These are phyloP conservation scores for Aspergillus sp. DNA, from an alignment of 2,329 filamentous ascomycete species.

Conservation along the genomic window DNA sequence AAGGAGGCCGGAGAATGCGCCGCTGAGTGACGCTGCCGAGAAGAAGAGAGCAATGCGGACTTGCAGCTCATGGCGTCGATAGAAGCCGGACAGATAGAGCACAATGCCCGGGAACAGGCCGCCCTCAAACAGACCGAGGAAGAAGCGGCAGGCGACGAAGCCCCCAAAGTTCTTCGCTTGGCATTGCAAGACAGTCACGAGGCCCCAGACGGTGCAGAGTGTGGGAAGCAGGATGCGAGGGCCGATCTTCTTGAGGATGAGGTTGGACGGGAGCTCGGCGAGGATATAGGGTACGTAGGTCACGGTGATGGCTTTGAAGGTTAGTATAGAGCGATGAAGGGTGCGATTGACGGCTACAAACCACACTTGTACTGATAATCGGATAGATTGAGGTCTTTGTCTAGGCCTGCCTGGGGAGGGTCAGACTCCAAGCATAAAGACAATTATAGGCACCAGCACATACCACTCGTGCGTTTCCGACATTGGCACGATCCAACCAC, in stretches of 20 bases:
- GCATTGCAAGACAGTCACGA: slow-evolving; percentile 38
- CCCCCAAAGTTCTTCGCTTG: slow-evolving; percentile 14
- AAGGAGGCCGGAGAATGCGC: slow-evolving; percentile 50
- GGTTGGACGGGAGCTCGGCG: slow-evolving; percentile 16
- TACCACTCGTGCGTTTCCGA: slow-evolving; percentile 16
- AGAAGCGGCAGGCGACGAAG: slow-evolving; percentile 51
- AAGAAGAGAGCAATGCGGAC: slow-evolving; percentile 30
- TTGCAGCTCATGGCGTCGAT: slow-evolving; percentile 28
- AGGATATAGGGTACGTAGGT: slow-evolving; percentile 18
- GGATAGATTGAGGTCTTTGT: slow-evolving; percentile 13
- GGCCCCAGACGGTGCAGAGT: slow-evolving; percentile 38
- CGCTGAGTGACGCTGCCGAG: slow-evolving; percentile 29
- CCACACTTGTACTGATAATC: slow-evolving; percentile 13
- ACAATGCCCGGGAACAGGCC: slow-evolving; percentile 50
- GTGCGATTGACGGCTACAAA: not conserved
- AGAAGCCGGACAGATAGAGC: slow-evolving; percentile 24
- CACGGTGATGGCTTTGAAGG: slow-evolving; percentile 11
- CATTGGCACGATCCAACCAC: slow-evolving; percentile 18
- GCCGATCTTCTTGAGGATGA: slow-evolving; percentile 15
- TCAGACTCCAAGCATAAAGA: not conserved
- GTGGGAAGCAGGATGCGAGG: slow-evolving; percentile 32
- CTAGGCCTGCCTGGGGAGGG: slow-evolving; percentile 7
- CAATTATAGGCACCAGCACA: not conserved
- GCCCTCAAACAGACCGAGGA: slow-evolving; percentile 64
- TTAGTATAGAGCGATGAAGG: not conserved